phyloP scores from a whole-genome alignment of 2,329 filamentous ascomycete species.

The Eutypella sp. region DNA sequence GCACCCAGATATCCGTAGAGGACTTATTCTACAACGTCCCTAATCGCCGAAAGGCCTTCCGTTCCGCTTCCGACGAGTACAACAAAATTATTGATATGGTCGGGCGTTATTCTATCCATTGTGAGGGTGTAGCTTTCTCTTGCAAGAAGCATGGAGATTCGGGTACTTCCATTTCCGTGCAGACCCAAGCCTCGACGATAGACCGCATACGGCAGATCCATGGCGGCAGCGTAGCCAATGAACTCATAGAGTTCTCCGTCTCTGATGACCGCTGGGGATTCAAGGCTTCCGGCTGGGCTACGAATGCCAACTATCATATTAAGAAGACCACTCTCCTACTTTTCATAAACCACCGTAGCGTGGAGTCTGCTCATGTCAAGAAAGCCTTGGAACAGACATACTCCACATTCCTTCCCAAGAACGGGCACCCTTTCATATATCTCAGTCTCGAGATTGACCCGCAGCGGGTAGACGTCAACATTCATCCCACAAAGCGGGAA shows the following conservation, averaged over 20 bases:
- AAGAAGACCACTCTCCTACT: slow-evolving; percentile 84
- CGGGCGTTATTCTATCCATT: slow-evolving; percentile 89
- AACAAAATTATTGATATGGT: slow-evolving; percentile 96
- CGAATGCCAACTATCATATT: slow-evolving; percentile 90
- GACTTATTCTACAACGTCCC: slow-evolving; percentile 97
- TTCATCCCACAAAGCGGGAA: slow-evolving; percentile 94
- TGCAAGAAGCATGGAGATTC: slow-evolving; percentile 96
- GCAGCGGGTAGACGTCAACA: slow-evolving; percentile 88
- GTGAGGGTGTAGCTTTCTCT: slow-evolving; percentile 83
- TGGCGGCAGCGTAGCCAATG: slow-evolving; percentile 77
- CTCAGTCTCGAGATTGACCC: slow-evolving; percentile 91
- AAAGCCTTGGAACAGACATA: slow-evolving; percentile 92
- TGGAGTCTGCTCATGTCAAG: slow-evolving; percentile 83
- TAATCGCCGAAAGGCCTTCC: slow-evolving; percentile 80
- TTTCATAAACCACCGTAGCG: slow-evolving; percentile 94
- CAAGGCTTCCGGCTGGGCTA: slow-evolving; percentile 73
- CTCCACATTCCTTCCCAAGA: slow-evolving; percentile 81
- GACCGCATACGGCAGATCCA: slow-evolving; percentile 91
- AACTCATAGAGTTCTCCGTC: slow-evolving; percentile 71
- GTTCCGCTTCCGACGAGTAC: slow-evolving; percentile 89
- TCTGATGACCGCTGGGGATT: slow-evolving; percentile 79
- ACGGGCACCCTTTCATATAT: slow-evolving; percentile 90
- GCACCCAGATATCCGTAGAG: slow-evolving; percentile 94
- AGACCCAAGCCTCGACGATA: slow-evolving; percentile 62
- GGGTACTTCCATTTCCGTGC: slow-evolving; percentile 74